A percentile compares a stretch with the other conserved stretches of the same genome.
These are phyloP conservation scores for Metschnikowia bowlesiae DNA, from an alignment of 805 yeast species.

Conservation along the genomic window DNA sequence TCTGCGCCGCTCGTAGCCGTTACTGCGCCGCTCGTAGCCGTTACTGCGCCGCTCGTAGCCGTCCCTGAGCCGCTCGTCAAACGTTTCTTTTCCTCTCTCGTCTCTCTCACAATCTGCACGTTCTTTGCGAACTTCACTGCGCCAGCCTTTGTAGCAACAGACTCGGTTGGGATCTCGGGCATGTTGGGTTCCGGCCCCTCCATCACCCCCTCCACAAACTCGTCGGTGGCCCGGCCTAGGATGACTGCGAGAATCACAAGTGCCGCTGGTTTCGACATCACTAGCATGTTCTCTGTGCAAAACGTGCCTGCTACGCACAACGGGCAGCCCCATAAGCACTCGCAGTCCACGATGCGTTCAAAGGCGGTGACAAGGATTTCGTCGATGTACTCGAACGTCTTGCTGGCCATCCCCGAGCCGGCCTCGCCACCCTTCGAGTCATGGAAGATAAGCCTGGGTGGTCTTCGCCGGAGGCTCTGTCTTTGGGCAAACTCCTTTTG, in stretches of 20 bases:
- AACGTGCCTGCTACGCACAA: conserved; percentile 79
- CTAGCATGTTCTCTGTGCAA: conserved; percentile 78
- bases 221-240: conserved; percentile 49
- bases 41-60: too few species aligned
- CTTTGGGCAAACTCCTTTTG: conserved; percentile 87
- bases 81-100: background rate
- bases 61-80: too few species aligned
- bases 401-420: conserved; percentile 76
- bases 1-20: too few species aligned
- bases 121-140: conserved; percentile 60
- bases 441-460: conserved; percentile 79
- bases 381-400: conserved; percentile 76
- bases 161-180: conserved; percentile 67
- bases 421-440: conserved; percentile 78
- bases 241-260: conserved; percentile 60
- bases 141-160: conserved; percentile 52
- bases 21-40: too few species aligned
- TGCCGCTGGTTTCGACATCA: conserved; percentile 85
- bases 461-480: conserved; percentile 69
- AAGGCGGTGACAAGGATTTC: conserved; percentile 59
- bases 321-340: conserved; percentile 76
- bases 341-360: conserved; percentile 57
- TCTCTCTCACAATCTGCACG: conserved; percentile 35
- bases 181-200: conserved; percentile 75
- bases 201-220: conserved; percentile 41